Base-by-base conservation (phyloP, 192 early-diverging fungal genomes). In the Radiomyces spectabilis region DNA sequence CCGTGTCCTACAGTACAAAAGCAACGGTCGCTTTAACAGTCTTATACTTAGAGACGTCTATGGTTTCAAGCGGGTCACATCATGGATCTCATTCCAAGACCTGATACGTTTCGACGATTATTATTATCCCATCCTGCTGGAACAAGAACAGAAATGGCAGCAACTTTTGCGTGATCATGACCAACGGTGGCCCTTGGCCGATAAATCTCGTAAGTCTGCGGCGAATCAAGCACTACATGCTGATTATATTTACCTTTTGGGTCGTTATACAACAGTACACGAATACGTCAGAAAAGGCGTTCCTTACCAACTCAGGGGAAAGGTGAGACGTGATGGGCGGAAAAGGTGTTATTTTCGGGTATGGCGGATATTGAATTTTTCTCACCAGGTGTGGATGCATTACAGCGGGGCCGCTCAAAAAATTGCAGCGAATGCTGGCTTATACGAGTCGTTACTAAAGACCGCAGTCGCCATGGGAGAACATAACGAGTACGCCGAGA, bases 351-450 rank as follows among this genome's bases (percentile, higher is more conserved):
- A n/a, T n/a, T n/a, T n/a, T n/a, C n/a, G n/a, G n/a, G n/a, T n/a
- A n/a, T n/a, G n/a, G n/a, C n/a, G n/a, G n/a, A n/a, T n/a, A n/a
- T n/a, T n/a, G n/a, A n/a, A n/a, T n/a, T n/a, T n/a, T n/a, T n/a
- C n/a, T n/a, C n/a, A n/a, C n/a, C n/a, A 55, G 41, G 42, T 25
- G 18, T 61, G 86, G 85, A 78, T 86, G 34, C 69, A 75, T 45
- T 86, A 83, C 55, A 83, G 75, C 57, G 89, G 87, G 8, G 85
- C 83, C 15, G 78, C 79, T 47, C 68, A 70, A 21, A 76, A 78
- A 45, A 67, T 67, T 51, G 55, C 64, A 25, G 68, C 72, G 2
- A 73, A 86, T 40, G 64, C 73, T 1, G 80, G 73, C 18, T 55
- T 88, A 7, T 89, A 75, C 50, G 63, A 75, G 31, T 50, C 74